phyloP scores from a whole-genome alignment of 805 yeast species.

The Candida caryicola region DNA sequence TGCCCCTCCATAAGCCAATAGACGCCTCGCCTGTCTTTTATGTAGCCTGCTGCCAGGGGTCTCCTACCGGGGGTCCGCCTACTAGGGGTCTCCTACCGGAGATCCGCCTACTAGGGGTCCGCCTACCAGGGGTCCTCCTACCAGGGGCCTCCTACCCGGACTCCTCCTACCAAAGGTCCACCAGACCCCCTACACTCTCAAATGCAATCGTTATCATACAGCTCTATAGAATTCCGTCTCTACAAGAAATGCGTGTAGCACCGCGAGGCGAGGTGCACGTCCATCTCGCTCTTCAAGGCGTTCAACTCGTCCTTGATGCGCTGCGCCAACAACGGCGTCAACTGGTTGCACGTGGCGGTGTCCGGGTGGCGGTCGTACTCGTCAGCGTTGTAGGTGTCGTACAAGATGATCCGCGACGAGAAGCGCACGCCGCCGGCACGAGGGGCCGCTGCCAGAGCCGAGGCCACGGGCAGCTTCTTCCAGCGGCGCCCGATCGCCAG shows the following conservation, averaged over 20 bases:
- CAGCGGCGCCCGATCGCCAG: conserved; percentile 28
- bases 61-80: no score
- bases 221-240: no score
- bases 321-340: conserved; percentile 85
- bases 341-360: conserved; percentile 84
- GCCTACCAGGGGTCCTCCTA: no score
- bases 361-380: conserved; percentile 95
- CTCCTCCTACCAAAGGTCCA: no score
- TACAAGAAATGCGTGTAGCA: conserved; percentile 83
- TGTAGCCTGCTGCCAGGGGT: no score
- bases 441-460: background rate
- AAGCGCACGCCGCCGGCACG: conserved; percentile 49
- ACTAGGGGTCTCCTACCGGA: no score
- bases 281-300: conserved; percentile 75
- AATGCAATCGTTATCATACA: no score
- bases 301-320: conserved; percentile 84
- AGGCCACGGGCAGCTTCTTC: conserved; percentile 18
- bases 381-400: conserved; percentile 76
- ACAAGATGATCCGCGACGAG: conserved; percentile 77
- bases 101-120: no score
- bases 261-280: conserved; percentile 71
- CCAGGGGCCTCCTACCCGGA: no score
- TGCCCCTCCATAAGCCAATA: no score
- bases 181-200: no score
- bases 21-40: no score